Evolutionary conservation across 768 basidiomycete species (phyloP).

Genomic region (Lentinula sp.): DNA sequence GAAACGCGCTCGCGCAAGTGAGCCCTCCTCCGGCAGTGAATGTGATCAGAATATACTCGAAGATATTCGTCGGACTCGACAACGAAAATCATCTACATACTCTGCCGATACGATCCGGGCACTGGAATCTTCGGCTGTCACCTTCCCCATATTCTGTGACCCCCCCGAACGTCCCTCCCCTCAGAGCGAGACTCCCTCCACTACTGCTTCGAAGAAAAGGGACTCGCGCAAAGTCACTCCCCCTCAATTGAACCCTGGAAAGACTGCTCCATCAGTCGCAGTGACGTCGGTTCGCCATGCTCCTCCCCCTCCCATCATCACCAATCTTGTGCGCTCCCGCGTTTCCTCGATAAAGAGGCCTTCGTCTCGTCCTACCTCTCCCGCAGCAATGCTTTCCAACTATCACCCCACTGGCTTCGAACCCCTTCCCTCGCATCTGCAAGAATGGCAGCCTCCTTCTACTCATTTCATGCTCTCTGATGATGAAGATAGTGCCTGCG

Average conservation of each 20-base stretch:
- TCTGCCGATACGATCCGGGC: neutral
- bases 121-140: neutral
- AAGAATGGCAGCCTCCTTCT: conserved; percentile 5
- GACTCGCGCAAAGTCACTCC: conserved; percentile 2
- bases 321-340: neutral
- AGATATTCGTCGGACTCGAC: neutral
- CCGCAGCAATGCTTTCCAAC: neutral
- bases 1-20: conserved; percentile 3
- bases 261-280: conserved; percentile 2
- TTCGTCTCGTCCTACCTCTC: neutral
- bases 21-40: neutral
- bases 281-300: conserved; percentile 1
- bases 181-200: neutral
- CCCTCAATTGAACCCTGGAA: conserved; percentile 2
- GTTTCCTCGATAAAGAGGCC: neutral
- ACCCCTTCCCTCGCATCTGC: conserved; percentile 2
- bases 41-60: neutral
- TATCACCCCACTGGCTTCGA: conserved; percentile 2
- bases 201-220: neutral
- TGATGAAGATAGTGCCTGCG: neutral
- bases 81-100: neutral
- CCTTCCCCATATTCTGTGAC: neutral
- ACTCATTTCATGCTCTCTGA: neutral
- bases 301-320: conserved; percentile 3
- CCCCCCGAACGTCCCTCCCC: neutral